These are phyloP conservation scores for Pyrenophora teres DNA, from an alignment of 2,329 filamentous ascomycete species.

Conservation along the genomic window DNA sequence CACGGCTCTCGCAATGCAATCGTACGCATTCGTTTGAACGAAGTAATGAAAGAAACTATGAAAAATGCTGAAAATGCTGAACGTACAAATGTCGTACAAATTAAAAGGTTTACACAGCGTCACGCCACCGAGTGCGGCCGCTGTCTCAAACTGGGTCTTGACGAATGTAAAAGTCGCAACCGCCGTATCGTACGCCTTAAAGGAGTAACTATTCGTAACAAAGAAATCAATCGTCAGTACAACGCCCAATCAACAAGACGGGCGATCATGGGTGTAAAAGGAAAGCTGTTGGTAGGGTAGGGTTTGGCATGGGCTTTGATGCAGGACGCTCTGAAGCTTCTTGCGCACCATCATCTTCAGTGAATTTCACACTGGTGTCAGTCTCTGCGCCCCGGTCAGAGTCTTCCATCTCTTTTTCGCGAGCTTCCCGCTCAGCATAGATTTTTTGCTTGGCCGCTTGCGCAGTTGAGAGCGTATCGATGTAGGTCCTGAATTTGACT, in stretches of 20 bases:
- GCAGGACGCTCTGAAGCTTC: constrained; percentile 32
- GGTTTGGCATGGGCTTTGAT: constrained; percentile 5
- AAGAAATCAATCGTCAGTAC: constrained; percentile 34
- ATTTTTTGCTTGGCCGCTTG: constrained; percentile 72
- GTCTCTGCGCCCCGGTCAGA: constrained; percentile 14
- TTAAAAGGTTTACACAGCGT: constrained; percentile 29
- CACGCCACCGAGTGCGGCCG: constrained; percentile 38
- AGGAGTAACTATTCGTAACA: constrained; percentile 36
- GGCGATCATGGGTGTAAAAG: constrained; percentile 12
- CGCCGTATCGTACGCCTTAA: constrained; percentile 43
- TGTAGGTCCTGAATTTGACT: constrained; percentile 95
- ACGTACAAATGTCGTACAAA: constrained; percentile 15
- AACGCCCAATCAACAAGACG: constrained; percentile 18
- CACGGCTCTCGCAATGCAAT: constrained; percentile 3
- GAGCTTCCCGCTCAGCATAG: constrained; percentile 54
- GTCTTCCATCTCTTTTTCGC: constrained; percentile 24
- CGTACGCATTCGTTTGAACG: constrained; percentile 5
- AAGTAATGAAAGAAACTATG: background rate
- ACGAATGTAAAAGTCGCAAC: constrained; percentile 45
- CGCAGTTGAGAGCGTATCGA: constrained; percentile 79
- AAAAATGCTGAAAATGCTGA: constrained; percentile 9
- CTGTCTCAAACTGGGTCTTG: constrained; percentile 29
- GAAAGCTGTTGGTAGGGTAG: constrained; percentile 7
- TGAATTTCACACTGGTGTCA: constrained; percentile 10
- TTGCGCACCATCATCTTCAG: constrained; percentile 44